These are phyloP conservation scores for Blakeslea trispora DNA, from an alignment of 371 early-diverging fungal genomes.

Conservation along the genomic window DNA sequence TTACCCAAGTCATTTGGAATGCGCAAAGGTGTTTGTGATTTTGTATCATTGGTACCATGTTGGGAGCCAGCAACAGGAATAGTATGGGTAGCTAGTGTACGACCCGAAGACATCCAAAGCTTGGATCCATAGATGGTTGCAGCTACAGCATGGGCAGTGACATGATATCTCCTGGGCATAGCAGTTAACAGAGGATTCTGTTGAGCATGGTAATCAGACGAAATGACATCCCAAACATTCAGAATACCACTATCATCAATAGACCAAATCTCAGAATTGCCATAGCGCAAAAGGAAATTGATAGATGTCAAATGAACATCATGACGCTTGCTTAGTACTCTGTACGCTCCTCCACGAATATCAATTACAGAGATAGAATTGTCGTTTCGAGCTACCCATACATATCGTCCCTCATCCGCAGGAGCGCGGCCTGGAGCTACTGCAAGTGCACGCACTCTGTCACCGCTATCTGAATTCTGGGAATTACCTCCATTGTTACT, in stretches of 20 bases:
- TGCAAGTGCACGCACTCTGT: conserved; percentile 33
- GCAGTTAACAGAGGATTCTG: conserved; percentile 28
- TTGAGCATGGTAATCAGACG: conserved; percentile 25
- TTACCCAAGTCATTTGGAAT: conserved; percentile 59
- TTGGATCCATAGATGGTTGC: conserved; percentile 51
- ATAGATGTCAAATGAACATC: conserved; percentile 62
- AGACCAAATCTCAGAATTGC: conserved; percentile 67
- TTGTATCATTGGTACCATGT: conserved; percentile 9
- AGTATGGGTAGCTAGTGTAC: conserved; percentile 53
- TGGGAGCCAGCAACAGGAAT: conserved; percentile 17
- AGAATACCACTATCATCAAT: conserved; percentile 74
- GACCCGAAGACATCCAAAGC: conserved; percentile 66
- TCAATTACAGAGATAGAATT: conserved; percentile 63
- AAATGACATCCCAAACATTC: conserved; percentile 64
- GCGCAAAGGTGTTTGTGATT: conserved; percentile 28
- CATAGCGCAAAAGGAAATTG: conserved; percentile 62
- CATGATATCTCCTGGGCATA: conserved; percentile 22
- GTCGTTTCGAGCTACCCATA: conserved; percentile 69
- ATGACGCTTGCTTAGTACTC: conserved; percentile 52
- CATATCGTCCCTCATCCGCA: conserved; percentile 55
- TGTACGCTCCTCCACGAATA: conserved; percentile 21
- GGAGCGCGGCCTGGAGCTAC: conserved; percentile 45
- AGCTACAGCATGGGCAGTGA: conserved; percentile 23
- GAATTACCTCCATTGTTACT: conserved; percentile 3
- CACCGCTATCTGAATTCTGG: conserved; percentile 23